A percentile compares a stretch with the other conserved stretches of the same genome.
Evolutionary conservation across 768 basidiomycete species (phyloP).

Genomic region (Rubroboletus pulcherrimus): DNA sequence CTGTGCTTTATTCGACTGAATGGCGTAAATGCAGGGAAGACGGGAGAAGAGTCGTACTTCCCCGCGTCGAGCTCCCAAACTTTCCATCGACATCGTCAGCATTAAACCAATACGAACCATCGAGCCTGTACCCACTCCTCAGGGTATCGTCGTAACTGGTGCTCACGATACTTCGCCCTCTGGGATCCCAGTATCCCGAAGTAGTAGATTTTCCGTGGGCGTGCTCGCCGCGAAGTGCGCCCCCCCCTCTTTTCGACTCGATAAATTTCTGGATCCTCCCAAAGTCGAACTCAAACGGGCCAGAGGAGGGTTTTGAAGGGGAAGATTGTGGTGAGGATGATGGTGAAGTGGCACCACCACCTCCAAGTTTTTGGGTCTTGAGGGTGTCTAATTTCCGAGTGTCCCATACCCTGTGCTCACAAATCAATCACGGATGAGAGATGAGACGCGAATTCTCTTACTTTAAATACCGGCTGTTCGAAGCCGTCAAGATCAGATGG

Average conservation of each 20-base stretch:
- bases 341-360: slow-evolving; percentile 23
- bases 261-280: slow-evolving; percentile 48
- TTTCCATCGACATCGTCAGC: slow-evolving; percentile 28
- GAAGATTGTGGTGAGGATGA: slow-evolving; percentile 29
- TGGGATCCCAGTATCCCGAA: slow-evolving; percentile 83
- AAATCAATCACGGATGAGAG: not conserved
- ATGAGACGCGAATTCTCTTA: slow-evolving; percentile 30
- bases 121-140: slow-evolving; percentile 46
- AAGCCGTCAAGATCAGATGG: slow-evolving; percentile 67
- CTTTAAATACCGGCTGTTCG: slow-evolving; percentile 71
- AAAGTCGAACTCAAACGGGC: slow-evolving; percentile 32
- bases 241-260: slow-evolving; percentile 49
- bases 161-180: slow-evolving; percentile 74
- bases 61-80: slow-evolving; percentile 73
- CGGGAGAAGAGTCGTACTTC: slow-evolving; percentile 40
- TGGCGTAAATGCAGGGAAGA: slow-evolving; percentile 63
- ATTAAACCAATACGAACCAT: not conserved
- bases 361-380: slow-evolving; percentile 16
- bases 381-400: slow-evolving; percentile 57
- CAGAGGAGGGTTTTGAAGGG: slow-evolving; percentile 2
- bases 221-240: slow-evolving; percentile 60
- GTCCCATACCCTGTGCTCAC: slow-evolving; percentile 68
- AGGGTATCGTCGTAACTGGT: slow-evolving; percentile 82
- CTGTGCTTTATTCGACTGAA: slow-evolving; percentile 63
- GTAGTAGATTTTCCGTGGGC: slow-evolving; percentile 73